phyloP scores from a whole-genome alignment of 148 eudicot species.

The Cornus florida region DNA sequence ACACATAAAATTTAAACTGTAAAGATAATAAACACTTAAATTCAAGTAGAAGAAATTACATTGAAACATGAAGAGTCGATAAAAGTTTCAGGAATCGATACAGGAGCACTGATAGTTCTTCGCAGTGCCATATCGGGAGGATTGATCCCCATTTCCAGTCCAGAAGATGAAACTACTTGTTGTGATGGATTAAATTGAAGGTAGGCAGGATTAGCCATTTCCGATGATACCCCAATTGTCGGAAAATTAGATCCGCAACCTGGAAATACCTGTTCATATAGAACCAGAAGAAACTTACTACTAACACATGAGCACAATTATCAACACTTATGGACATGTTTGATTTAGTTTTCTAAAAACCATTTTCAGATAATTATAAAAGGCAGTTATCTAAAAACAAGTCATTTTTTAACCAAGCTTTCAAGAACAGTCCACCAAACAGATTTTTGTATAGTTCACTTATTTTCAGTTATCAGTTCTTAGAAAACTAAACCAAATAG shows the following conservation, averaged over 20 bases:
- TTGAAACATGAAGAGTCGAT: slow-evolving; percentile 62
- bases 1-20: not conserved
- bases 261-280: slow-evolving; percentile 50
- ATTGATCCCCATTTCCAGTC: slow-evolving; percentile 43
- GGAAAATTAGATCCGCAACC: slow-evolving; percentile 52
- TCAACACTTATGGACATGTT: too few species aligned
- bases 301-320: not conserved
- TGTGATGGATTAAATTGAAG: slow-evolving; percentile 51
- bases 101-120: slow-evolving; percentile 62
- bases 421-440: too few species aligned
- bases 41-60: slow-evolving; percentile 39
- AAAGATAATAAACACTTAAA: not conserved
- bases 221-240: slow-evolving; percentile 43
- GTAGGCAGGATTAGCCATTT: slow-evolving; percentile 41
- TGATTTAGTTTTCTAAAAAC: too few species aligned
- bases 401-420: too few species aligned
- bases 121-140: slow-evolving; percentile 42
- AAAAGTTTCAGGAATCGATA: slow-evolving; percentile 57
- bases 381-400: too few species aligned
- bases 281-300: not conserved
- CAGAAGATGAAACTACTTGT: slow-evolving; percentile 49
- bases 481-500: too few species aligned
- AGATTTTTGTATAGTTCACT: too few species aligned
- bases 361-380: too few species aligned
- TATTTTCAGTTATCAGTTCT: too few species aligned